Conservation (phyloP, 768 basidiomycete species). For the Russula brevipes region DNA sequence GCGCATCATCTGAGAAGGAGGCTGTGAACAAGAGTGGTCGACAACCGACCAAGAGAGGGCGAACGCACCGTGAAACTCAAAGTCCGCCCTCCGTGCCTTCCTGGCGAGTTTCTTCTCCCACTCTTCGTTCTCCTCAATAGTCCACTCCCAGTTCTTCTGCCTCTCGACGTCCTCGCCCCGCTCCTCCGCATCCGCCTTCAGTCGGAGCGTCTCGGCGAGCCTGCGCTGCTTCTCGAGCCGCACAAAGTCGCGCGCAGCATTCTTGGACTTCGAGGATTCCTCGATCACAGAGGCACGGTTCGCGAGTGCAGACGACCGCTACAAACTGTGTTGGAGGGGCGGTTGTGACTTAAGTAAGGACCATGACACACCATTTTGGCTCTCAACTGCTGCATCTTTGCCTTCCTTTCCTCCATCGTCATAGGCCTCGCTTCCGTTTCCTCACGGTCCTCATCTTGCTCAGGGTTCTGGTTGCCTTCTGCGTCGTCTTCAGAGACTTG, state of each 20-base stretch:
- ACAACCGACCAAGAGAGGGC: neutral
- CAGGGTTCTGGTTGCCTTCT: neutral
- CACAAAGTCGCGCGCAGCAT: conserved; percentile 72
- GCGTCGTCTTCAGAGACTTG: conserved; percentile 5
- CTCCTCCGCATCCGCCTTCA: conserved; percentile 85
- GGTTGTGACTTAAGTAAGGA: neutral
- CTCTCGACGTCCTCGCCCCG: conserved; percentile 89
- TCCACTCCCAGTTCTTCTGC: conserved; percentile 92
- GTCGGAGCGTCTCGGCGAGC: conserved; percentile 78
- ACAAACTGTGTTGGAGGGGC: neutral
- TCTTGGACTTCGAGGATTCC: conserved; percentile 73
- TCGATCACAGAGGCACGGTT: conserved; percentile 85
- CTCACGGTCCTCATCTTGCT: conserved; percentile 2
- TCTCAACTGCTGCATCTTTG: conserved; percentile 20
- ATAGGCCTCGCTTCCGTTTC: neutral
- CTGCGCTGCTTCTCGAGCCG: conserved; percentile 87
- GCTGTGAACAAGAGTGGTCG: neutral
- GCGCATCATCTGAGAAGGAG: conserved; percentile 65
- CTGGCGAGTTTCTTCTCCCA: conserved; percentile 90
- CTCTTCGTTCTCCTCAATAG: conserved; percentile 89
- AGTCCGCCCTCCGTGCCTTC: conserved; percentile 82
- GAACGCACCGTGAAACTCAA: conserved; percentile 82
- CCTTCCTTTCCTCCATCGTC: conserved; percentile 26
- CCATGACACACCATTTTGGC: conserved; percentile 16
- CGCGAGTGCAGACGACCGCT: conserved; percentile 74